Percentiles rank a stretch among this genome's conserved stretches.
Conservation (phyloP, 306 rosid species). For the Purshia tridentata region DNA sequence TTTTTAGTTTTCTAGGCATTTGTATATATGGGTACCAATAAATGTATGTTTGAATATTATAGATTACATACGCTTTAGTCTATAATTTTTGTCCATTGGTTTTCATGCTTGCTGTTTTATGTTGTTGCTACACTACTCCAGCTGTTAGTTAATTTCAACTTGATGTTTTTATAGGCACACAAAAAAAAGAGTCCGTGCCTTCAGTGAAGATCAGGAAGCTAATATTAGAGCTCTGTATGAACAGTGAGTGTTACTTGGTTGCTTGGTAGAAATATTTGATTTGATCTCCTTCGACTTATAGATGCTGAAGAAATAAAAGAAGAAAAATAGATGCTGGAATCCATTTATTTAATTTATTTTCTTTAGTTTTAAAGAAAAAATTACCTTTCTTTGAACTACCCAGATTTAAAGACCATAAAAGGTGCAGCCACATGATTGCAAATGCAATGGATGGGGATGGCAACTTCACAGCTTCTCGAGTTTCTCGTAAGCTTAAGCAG, state of each 20-base stretch:
- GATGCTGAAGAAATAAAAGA: background rate
- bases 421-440: conserved; percentile 87
- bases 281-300: conserved; percentile 23
- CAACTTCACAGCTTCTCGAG: conserved; percentile 67
- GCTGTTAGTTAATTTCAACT: conserved; percentile 2
- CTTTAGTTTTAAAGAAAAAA: background rate
- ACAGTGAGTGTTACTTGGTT: conserved; percentile 62
- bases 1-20: background rate
- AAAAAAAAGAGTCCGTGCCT: conserved; percentile 64
- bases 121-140: background rate
- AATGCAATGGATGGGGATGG: conserved; percentile 62
- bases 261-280: conserved; percentile 14
- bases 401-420: conserved; percentile 79
- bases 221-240: conserved; percentile 65
- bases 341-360: background rate
- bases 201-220: conserved; percentile 74
- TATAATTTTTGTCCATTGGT: conserved; percentile 4
- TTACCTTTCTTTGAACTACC: conserved; percentile 1
- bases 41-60: conserved; percentile 2
- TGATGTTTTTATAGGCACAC: conserved; percentile 44
- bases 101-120: conserved; percentile 9
- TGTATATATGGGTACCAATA: background rate
- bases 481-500: conserved; percentile 83
- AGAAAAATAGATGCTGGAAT: background rate
- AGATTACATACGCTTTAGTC: background rate